Evolutionary conservation across 805 yeast genomes (phyloP), one percentile per base, ranked within the genome.

Genomic region (Kodamaea sagamina): DNA sequence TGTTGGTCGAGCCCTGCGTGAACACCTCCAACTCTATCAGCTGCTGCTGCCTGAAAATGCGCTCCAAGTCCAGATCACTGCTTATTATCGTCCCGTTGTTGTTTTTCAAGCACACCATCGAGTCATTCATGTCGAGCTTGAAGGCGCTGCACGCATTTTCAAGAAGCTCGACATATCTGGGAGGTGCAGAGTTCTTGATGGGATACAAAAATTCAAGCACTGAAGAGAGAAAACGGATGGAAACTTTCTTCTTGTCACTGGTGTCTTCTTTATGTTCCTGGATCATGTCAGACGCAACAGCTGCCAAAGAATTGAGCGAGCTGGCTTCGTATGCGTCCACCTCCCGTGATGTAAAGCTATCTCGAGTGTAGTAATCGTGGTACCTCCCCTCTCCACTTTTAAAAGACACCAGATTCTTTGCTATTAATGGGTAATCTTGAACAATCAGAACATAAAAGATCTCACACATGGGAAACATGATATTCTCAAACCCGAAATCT

Each of bases 91-190:
- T 43, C 7, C 68, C 67, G 15, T 54, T 54, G 16, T 44, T 49
- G 39, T 65, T 58, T 32, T 61, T 51, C 32, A 70, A 47, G 7
- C 65, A 65, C 32, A 67, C 49, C 12, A 48, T 52, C 15, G 48
- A 39, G 12, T 47, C 46, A 25, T 46, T 47, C 19, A 27, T 21
- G 7, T 41, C 34, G 12, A 50, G 43, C 39, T 77, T 75, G 61
- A 90, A 90, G 17, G 90, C 86, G 39, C 74, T 69, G 42, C 79
- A 79, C 11, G 88, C 89, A 58, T 89, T 89, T 44, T 85, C 86
- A 9, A 89, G 53, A n/a, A 90, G 64, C 62, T 90, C 98, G 21
- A 74, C 55, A 29, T 82, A 66, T 0, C 93, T 83, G 2, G 98
- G 98, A 5, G 95, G 84, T 0, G 95, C 84, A 35, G 84, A 78